A percentile compares a stretch with the other conserved stretches of the same genome.
Conservation (phyloP, 2,329 filamentous ascomycete species). For the Alternaria conjuncta region DNA sequence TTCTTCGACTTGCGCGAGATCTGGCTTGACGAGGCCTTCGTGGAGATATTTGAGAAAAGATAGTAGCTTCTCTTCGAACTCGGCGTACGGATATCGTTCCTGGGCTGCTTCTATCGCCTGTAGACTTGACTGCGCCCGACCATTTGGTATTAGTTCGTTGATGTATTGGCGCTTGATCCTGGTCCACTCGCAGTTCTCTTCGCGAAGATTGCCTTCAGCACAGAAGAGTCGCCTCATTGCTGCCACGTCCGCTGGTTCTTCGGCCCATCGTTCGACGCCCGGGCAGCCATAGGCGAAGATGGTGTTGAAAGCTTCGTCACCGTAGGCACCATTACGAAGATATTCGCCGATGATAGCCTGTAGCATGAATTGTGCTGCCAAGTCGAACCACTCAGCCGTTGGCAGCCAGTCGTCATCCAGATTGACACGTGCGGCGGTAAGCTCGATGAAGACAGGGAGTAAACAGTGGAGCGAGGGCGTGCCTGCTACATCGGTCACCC, state of each 20-base stretch:
- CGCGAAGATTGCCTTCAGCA: constrained; percentile 35
- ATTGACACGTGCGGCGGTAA: constrained; percentile 54
- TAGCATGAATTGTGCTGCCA: constrained; percentile 57
- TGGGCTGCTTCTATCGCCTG: constrained; percentile 37
- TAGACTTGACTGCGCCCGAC: constrained; percentile 11
- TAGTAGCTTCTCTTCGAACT: constrained; percentile 51
- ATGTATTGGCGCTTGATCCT: constrained; percentile 45
- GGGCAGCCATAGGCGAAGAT: constrained; percentile 56
- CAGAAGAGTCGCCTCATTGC: constrained; percentile 46
- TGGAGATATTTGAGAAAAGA: constrained; percentile 54
- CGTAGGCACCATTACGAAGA: constrained; percentile 47
- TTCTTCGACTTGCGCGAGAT: constrained; percentile 60
- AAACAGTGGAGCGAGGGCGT: constrained; percentile 50
- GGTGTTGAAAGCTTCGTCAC: constrained; percentile 48
- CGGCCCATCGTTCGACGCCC: constrained; percentile 23
- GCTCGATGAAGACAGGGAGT: constrained; percentile 56
- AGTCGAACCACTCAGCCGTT: constrained; percentile 52
- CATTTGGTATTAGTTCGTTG: constrained; percentile 21
- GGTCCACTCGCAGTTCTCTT: constrained; percentile 47
- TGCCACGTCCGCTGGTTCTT: constrained; percentile 35
- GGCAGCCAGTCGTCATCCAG: constrained; percentile 43
- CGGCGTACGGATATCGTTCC: constrained; percentile 39
- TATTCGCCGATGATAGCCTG: constrained; percentile 60
- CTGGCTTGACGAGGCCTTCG: constrained; percentile 52
- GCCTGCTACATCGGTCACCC: constrained; percentile 46